These are phyloP conservation scores for Kwoniella dendrophila DNA, from an alignment of 768 basidiomycete species.

Conservation along the genomic window DNA sequence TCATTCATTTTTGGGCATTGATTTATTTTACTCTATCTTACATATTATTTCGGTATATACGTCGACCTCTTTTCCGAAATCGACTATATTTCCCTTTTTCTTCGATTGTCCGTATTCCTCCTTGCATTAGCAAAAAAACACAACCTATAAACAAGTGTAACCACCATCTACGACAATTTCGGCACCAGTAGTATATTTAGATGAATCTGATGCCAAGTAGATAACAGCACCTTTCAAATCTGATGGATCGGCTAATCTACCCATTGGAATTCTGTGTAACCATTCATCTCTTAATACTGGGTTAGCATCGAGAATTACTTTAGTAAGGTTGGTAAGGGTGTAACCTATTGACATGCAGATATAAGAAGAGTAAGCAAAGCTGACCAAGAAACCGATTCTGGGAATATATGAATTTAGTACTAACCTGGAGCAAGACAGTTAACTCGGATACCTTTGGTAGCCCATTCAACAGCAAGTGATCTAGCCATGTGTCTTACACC, in stretches of 20 bases:
- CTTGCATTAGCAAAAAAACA: not conserved
- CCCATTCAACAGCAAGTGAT: slow-evolving; percentile 94
- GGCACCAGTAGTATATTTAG: slow-evolving; percentile 83
- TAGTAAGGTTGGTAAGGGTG: slow-evolving; percentile 88
- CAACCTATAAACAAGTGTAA: slow-evolving; percentile 63
- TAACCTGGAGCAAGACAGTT: slow-evolving; percentile 62
- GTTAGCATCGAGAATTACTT: slow-evolving; percentile 74
- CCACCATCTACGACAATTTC: slow-evolving; percentile 73
- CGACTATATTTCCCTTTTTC: not conserved
- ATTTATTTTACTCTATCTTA: too few species aligned
- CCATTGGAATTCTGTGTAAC: slow-evolving; percentile 53
- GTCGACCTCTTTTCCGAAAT: too few species aligned
- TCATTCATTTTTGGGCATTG: too few species aligned
- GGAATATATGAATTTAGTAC: slow-evolving; percentile 58
- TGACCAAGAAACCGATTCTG: slow-evolving; percentile 60
- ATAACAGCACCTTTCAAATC: slow-evolving; percentile 87
- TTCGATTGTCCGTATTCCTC: not conserved
- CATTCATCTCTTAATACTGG: slow-evolving; percentile 68
- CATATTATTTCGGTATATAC: too few species aligned
- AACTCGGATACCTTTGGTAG: slow-evolving; percentile 81
- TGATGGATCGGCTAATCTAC: slow-evolving; percentile 77
- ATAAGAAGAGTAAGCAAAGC: not conserved
- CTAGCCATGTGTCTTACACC: slow-evolving; percentile 91
- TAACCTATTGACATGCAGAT: slow-evolving; percentile 69
- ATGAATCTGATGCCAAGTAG: slow-evolving; percentile 86